These are phyloP conservation scores for Monosporascus sp. DNA, from an alignment of 2,329 filamentous ascomycete species.

Conservation along the genomic window DNA sequence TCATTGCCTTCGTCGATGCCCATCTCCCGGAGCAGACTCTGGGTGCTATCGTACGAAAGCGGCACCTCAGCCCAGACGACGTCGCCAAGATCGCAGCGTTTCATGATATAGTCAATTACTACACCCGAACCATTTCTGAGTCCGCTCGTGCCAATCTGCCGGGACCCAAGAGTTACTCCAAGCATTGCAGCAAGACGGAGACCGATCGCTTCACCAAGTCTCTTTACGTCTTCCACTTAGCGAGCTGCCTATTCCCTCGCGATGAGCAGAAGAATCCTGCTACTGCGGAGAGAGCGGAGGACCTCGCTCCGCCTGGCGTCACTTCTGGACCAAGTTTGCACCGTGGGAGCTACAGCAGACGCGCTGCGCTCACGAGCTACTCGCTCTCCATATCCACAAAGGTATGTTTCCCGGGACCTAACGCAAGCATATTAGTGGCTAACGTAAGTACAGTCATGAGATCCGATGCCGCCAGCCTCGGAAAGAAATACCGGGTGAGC, in stretches of 20 bases:
- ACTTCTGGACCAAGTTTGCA: conserved; percentile 1
- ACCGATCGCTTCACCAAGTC: neutral
- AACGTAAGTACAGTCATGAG: neutral
- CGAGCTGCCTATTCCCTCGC: neutral
- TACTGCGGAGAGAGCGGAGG: neutral
- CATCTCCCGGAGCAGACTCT: neutral
- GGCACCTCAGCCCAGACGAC: neutral
- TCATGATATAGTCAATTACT: neutral
- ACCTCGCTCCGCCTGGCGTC: neutral
- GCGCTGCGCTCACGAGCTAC: conserved; percentile 2
- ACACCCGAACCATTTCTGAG: neutral
- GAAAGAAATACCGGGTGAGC: neutral
- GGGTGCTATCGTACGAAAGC: neutral
- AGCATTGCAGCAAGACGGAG: neutral
- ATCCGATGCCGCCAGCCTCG: neutral
- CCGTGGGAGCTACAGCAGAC: conserved; percentile 6
- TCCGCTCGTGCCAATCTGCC: neutral
- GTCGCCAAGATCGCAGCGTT: neutral
- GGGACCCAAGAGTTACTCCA: neutral
- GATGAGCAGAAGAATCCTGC: neutral
- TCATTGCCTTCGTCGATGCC: neutral
- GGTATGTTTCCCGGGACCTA: neutral
- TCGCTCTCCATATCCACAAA: neutral
- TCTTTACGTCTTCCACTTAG: conserved; percentile 1
- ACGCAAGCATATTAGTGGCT: neutral